These are phyloP conservation scores for Inga oerstediana DNA, from an alignment of 306 rosid species.

Conservation along the genomic window DNA sequence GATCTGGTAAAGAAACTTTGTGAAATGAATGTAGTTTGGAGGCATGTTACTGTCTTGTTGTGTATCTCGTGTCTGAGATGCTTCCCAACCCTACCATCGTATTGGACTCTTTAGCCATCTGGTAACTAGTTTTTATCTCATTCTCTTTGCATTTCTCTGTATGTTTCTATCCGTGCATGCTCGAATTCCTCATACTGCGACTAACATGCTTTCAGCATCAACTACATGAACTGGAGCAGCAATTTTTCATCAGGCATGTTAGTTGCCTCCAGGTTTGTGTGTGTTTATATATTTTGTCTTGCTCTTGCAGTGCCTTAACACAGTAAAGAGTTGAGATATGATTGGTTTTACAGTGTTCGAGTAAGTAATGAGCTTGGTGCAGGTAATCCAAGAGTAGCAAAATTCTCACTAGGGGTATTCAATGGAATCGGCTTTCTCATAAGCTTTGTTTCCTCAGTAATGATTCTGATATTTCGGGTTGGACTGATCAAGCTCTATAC, in stretches of 20 bases:
- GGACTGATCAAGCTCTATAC: background rate
- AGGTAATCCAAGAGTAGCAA: slow-evolving; percentile 68
- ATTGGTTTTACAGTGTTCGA: slow-evolving; percentile 46
- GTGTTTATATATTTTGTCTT: background rate
- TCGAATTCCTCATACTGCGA: background rate
- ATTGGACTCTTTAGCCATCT: background rate
- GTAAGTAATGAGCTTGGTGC: slow-evolving; percentile 72
- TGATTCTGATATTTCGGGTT: slow-evolving; percentile 15
- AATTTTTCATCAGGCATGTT: background rate
- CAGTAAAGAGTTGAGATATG: background rate
- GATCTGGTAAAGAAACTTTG: background rate
- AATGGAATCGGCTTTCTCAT: slow-evolving; percentile 26
- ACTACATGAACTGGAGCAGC: background rate
- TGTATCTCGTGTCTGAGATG: background rate
- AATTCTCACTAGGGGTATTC: slow-evolving; percentile 57
- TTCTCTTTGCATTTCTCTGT: background rate
- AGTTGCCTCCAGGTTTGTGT: background rate
- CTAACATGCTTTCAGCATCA: background rate
- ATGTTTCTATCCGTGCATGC: background rate
- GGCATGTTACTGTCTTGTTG: background rate
- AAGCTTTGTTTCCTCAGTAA: slow-evolving; percentile 12
- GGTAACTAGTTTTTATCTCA: background rate
- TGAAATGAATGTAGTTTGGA: background rate
- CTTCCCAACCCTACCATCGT: slow-evolving; percentile 1
- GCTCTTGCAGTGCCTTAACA: background rate